These are phyloP conservation scores for Colletotrichum tabaci DNA, from an alignment of 2,329 filamentous ascomycete genomes.

Conservation along the genomic window DNA sequence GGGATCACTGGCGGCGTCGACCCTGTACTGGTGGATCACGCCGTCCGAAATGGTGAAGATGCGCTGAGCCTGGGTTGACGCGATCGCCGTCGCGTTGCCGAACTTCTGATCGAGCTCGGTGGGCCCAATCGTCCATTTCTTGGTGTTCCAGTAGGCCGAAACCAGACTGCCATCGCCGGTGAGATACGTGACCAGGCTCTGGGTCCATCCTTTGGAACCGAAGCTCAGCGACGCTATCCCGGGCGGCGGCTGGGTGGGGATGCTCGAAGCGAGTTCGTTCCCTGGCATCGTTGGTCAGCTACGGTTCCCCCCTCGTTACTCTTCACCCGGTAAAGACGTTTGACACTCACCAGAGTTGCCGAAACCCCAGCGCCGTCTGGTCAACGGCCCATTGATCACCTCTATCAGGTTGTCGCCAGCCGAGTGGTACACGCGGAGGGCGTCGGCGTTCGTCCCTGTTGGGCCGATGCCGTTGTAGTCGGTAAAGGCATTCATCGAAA, in stretches of 20 bases:
- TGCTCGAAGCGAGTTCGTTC: neutral
- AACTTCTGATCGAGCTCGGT: neutral
- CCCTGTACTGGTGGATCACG: conserved; percentile 4
- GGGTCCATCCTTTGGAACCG: neutral
- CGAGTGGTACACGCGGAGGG: conserved; percentile 2
- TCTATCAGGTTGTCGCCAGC: neutral
- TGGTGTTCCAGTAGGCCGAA: neutral
- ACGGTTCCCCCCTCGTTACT: too few relatives aligned
- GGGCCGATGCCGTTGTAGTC: conserved; percentile 2
- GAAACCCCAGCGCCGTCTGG: neutral
- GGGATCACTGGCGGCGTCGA: neutral
- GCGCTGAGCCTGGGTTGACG: neutral
- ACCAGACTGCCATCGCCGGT: neutral
- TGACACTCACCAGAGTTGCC: conserved; percentile 5
- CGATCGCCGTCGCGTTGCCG: neutral
- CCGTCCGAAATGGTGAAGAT: neutral
- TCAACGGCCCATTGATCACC: neutral
- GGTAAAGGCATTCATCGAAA: neutral
- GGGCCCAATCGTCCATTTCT: neutral
- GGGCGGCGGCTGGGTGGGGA: neutral
- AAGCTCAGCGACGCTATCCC: neutral
- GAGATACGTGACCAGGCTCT: neutral
- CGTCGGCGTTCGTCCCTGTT: neutral
- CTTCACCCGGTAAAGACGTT: too few relatives aligned
- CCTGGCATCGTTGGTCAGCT: neutral